These are phyloP conservation scores for Penicillium sp. DNA, from an alignment of 2,329 filamentous ascomycete genomes.

Conservation along the genomic window DNA sequence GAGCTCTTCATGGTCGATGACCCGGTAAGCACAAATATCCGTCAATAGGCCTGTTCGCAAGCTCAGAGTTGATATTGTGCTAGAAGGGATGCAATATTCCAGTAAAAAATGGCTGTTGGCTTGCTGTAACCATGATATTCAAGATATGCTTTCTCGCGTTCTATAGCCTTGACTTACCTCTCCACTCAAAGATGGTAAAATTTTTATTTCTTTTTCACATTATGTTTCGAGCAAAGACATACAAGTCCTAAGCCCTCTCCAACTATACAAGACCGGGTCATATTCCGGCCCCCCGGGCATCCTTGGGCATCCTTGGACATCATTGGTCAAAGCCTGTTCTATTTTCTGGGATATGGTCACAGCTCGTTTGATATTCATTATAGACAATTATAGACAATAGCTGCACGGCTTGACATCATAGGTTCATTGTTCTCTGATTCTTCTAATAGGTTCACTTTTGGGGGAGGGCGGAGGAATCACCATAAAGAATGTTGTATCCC, in stretches of 20 bases:
- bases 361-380: too few species aligned
- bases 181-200: neutral
- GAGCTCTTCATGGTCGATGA: neutral
- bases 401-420: neutral
- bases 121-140: neutral
- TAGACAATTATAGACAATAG: too few species aligned
- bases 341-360: neutral
- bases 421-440: neutral
- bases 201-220: too few species aligned
- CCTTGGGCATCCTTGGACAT: neutral
- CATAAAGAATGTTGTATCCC: constrained; percentile 7
- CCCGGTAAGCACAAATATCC: neutral
- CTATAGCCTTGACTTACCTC: neutral
- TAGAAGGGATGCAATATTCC: neutral
- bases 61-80: too few species aligned
- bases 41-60: neutral
- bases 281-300: neutral
- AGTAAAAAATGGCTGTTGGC: neutral
- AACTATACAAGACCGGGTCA: neutral
- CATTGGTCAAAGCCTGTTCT: neutral
- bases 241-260: neutral
- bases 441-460: neutral
- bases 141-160: neutral
- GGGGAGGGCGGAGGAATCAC: neutral
- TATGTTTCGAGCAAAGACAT: neutral